Evolutionary conservation across 2,329 filamentous ascomycete species (phyloP), one percentile per base, ranked within the genome.

Genomic region (Ploettnerulaceae sp.): DNA sequence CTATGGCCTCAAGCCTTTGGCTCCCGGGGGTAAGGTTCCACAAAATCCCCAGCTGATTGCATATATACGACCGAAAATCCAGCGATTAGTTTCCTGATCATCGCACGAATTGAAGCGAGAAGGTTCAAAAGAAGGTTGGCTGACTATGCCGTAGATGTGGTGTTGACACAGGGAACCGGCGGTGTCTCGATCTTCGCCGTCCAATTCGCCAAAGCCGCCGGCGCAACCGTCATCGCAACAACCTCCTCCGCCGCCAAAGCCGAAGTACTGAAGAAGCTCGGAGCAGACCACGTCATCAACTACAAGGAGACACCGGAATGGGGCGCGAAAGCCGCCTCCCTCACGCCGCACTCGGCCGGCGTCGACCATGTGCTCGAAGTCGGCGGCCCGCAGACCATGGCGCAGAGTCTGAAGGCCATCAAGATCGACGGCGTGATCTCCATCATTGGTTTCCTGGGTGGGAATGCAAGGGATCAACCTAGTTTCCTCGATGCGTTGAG

Each of bases 301-400:
- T 73, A 73, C 45, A 65, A 61, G 12, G 64, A 67, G 15, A 61
- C 52, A 0, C 51, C 62, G 0, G 58, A 63, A n/a, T 73, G 70
- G 71, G 71, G 69, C 1, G 53, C 60, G 24, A 57, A 54, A 9
- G 70, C 66, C 0, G 66, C 64, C 43, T 37, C 51, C 2, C 40
- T 71, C 15, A 70, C 64, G 2, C 54, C 67, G 0, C 60, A 62
- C 3, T 63, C 63, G 0, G 49, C 52, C 5, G 70, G 70, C 7
- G 68, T 73, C 1, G 64, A 71, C 25, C 59, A 68, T 25, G 61
- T 73, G n/a, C 48, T 75, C 7, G 71, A 74, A 31, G 64, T 73
- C 4, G 69, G 64, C 0, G 71, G 71, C 0, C 57, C 65, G 1
- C 54, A 49, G 0, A 68, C 69, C 0, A 56, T 74, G 55, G 58